phyloP scores from a whole-genome alignment of 2,329 filamentous ascomycete genomes.

The Aspergillus thermomutatus region DNA sequence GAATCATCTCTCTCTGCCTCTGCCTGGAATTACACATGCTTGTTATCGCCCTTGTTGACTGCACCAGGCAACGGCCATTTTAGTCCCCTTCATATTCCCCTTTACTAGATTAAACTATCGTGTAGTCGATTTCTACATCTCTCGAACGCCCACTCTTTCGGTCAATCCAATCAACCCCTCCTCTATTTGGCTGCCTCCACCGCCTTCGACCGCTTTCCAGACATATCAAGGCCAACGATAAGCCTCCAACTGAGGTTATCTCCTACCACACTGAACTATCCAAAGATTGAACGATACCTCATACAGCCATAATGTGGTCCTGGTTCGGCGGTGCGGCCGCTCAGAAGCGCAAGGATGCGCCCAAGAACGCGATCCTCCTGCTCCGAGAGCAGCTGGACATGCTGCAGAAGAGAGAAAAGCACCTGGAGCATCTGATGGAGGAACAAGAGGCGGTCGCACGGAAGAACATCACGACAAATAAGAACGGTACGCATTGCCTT shows the following conservation, averaged over 20 bases:
- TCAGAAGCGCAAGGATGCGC: slow-evolving; percentile 85
- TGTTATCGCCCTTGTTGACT: background rate
- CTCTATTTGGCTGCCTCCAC: slow-evolving; percentile 2
- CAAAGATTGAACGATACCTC: background rate
- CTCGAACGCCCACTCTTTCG: background rate
- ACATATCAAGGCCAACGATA: background rate
- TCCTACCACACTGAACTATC: background rate
- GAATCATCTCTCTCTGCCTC: slow-evolving; percentile 17
- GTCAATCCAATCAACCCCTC: background rate
- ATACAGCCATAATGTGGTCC: slow-evolving; percentile 60
- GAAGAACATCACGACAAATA: slow-evolving; percentile 86
- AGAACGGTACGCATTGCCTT: slow-evolving; percentile 64
- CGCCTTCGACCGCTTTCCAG: slow-evolving; percentile 6
- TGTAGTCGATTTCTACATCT: background rate
- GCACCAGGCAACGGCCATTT: slow-evolving; percentile 11
- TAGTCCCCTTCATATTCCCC: slow-evolving; percentile 11
- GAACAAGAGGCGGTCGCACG: slow-evolving; percentile 85
- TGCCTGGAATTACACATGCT: background rate
- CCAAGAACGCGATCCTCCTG: slow-evolving; percentile 92
- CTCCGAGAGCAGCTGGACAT: slow-evolving; percentile 90
- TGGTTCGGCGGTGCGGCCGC: slow-evolving; percentile 86
- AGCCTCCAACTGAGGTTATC: background rate
- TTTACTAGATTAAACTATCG: background rate
- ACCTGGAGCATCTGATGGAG: slow-evolving; percentile 86
- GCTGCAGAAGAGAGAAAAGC: slow-evolving; percentile 93